These are phyloP conservation scores for Oryza nivara DNA, from an alignment of 176 grass and related monocot species.

Conservation along the genomic window DNA sequence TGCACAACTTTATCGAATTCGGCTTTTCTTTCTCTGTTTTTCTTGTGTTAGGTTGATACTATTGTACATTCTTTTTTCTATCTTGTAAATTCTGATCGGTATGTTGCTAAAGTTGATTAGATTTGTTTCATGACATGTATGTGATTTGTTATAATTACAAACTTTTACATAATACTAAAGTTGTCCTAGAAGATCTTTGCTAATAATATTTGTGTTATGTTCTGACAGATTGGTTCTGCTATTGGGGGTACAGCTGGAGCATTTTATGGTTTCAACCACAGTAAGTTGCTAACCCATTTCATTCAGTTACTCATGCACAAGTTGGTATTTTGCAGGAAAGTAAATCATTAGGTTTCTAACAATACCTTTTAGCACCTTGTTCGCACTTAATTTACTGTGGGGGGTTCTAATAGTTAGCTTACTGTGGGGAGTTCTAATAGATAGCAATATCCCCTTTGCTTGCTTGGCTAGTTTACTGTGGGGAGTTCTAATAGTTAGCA, in stretches of 20 bases:
- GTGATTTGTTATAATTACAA: neutral
- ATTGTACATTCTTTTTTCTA: neutral
- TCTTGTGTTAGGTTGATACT: neutral
- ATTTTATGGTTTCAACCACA: constrained; percentile 93
- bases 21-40: neutral
- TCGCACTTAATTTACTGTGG: neutral
- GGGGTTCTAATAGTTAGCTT: neutral
- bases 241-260: constrained; percentile 84
- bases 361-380: neutral
- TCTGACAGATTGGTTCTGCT: constrained; percentile 80
- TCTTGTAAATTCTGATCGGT: neutral
- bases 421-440: too few relatives aligned
- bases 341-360: neutral
- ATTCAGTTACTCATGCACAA: neutral
- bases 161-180: neutral
- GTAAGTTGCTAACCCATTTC: constrained; percentile 39
- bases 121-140: neutral
- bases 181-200: neutral
- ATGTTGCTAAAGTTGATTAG: neutral
- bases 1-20: neutral
- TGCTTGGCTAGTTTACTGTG: neutral
- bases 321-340: neutral
- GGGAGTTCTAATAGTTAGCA: neutral
- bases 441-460: neutral
- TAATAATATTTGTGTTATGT: neutral